Percentiles rank a stretch among this genome's conserved stretches.
Conservation (phyloP, 306 rosid genomes). For the Sicyos baderoa region DNA sequence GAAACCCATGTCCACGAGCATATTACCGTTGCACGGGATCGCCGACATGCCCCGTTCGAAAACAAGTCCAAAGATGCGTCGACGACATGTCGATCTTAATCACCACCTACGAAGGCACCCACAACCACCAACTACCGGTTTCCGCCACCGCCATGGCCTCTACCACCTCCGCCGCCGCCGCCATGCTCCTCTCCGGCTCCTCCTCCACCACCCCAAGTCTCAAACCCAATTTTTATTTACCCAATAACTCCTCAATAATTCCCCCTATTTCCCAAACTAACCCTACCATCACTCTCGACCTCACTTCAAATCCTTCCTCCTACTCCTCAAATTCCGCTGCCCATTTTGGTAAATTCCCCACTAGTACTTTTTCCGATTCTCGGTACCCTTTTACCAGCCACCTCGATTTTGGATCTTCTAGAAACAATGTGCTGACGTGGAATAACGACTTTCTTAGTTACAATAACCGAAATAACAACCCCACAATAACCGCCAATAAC, state of each 20-base stretch:
- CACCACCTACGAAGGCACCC: constrained; percentile 46
- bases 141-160: constrained; percentile 69
- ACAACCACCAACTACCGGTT: constrained; percentile 36
- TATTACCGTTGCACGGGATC: constrained; percentile 68
- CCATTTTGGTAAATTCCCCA: constrained; percentile 19
- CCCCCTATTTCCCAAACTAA: constrained; percentile 32
- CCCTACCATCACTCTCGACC: constrained; percentile 85
- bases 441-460: constrained; percentile 35
- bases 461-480: constrained; percentile 16
- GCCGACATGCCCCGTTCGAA: constrained; percentile 59
- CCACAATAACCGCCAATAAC: constrained; percentile 20
- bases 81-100: constrained; percentile 39
- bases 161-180: constrained; percentile 89
- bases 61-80: constrained; percentile 54
- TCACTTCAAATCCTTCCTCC: constrained; percentile 53
- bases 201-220: constrained; percentile 28
- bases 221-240: constrained; percentile 38
- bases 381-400: constrained; percentile 36
- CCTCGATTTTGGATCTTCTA: constrained; percentile 46
- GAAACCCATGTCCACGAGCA: constrained; percentile 77
- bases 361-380: not conserved
- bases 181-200: constrained; percentile 73
- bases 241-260: constrained; percentile 42
- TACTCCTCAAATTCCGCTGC: constrained; percentile 10
- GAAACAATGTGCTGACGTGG: constrained; percentile 42